Conservation (phyloP, 768 basidiomycete species). For the Pholiota microspora region DNA sequence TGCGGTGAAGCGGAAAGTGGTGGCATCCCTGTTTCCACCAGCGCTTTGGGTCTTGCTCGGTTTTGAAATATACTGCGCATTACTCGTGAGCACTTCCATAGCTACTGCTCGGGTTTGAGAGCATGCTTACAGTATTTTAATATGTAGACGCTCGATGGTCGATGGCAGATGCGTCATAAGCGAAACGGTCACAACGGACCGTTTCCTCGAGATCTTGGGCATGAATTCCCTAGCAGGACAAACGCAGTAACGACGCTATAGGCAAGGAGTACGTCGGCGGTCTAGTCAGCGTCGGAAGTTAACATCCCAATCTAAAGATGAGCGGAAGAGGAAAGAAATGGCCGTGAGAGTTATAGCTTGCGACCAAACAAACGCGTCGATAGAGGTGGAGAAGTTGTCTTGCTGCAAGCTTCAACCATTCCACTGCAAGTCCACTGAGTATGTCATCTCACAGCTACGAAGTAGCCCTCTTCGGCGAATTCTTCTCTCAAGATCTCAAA, state of each 20-base stretch:
- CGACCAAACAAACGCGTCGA: background rate
- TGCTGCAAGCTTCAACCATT: background rate
- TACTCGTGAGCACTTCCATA: slow-evolving; percentile 1
- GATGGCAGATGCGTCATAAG: background rate
- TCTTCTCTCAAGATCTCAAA: slow-evolving; percentile 74
- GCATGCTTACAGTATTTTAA: background rate
- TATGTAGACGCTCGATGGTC: too few relatives aligned
- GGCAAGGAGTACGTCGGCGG: too few relatives aligned
- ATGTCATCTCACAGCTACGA: slow-evolving; percentile 71
- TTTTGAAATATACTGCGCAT: background rate
- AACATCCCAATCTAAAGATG: too few relatives aligned
- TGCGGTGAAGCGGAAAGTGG: background rate
- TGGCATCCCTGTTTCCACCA: background rate
- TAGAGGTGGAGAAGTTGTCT: background rate
- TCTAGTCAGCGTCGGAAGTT: too few relatives aligned
- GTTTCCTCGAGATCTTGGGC: too few relatives aligned
- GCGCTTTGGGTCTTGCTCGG: background rate
- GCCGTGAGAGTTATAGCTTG: too few relatives aligned
- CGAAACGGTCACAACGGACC: background rate
- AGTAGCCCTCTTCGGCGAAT: slow-evolving; percentile 81
- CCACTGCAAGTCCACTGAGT: background rate
- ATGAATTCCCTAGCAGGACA: too few relatives aligned
- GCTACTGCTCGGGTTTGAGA: slow-evolving; percentile 3
- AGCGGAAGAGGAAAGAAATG: too few relatives aligned
- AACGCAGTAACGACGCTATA: too few relatives aligned